Evolutionary conservation across 1,284 basidiomycete species (phyloP).

Genomic region (Rhodofomes roseus): DNA sequence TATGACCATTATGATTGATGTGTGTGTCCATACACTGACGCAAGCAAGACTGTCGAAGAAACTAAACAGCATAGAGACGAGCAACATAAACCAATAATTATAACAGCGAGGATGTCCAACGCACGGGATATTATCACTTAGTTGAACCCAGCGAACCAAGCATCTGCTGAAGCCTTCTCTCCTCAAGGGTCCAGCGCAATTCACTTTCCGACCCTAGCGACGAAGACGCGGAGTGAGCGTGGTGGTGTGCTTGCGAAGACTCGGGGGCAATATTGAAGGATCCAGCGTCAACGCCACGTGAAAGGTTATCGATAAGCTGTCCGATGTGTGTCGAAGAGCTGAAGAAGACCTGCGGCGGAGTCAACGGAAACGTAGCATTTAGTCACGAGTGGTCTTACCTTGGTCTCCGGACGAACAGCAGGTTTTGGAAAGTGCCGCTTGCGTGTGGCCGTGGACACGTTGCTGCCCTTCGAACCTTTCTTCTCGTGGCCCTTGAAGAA

Average conservation of each 20-base stretch:
- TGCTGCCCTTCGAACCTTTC: conserved; percentile 63
- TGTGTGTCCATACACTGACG: neutral
- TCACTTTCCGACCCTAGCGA: conserved; percentile 62
- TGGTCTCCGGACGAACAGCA: conserved; percentile 67
- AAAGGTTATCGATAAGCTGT: conserved; percentile 74
- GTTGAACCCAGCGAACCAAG: conserved; percentile 49
- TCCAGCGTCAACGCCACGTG: conserved; percentile 73
- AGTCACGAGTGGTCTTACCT: conserved; percentile 42
- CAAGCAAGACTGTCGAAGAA: neutral
- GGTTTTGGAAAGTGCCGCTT: conserved; percentile 46
- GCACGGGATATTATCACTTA: conserved; percentile 7
- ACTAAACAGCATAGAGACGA: conserved; percentile 2
- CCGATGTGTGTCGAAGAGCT: conserved; percentile 75
- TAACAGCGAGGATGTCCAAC: conserved; percentile 7
- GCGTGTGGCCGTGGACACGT: conserved; percentile 54
- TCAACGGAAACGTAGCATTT: conserved; percentile 1
- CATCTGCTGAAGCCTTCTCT: conserved; percentile 66
- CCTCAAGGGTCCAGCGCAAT: conserved; percentile 67
- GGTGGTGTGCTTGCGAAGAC: conserved; percentile 24
- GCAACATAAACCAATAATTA: conserved; percentile 10
- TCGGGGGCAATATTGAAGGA: conserved; percentile 67
- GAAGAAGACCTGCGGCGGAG: conserved; percentile 63
- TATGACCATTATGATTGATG: neutral
- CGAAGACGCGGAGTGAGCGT: conserved; percentile 51
- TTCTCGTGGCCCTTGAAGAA: conserved; percentile 72